Base-by-base conservation (phyloP, 2,329 filamentous ascomycete species). In the Clonostachys byssicola region DNA sequence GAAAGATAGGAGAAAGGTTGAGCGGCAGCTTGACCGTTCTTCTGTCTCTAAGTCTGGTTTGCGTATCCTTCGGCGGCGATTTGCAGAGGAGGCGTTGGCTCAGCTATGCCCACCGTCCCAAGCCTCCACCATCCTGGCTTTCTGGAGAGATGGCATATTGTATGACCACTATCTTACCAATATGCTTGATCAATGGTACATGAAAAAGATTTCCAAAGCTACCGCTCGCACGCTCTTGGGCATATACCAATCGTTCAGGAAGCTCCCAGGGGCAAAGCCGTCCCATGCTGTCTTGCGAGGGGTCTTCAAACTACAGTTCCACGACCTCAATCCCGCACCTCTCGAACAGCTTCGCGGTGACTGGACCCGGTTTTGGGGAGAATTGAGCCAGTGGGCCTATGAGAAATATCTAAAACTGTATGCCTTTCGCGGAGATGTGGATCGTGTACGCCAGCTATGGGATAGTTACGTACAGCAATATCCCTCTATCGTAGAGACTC, bases 401-500 rank as follows among this genome's bases (percentile, higher is more conserved):
- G 68, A 72, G 48, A 74, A 67, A 52, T 78, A 68, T 49, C 61
- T 81, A 46, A 66, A 63, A 5, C 74, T 77, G 40, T 74, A 80
- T 51, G 74, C 77, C 13, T 50, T 57, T 8, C 60, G 62, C 5
- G 78, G 78, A 14, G 71, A 81, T 53, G 62, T 73, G n/a, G 58
- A 60, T 34, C 60, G 65, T 14, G 71, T 79, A 4, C 63, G 67
- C 40, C 62, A 63, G 7, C 53, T 81, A 18, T 78, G 74, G 68
- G 56, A 61, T 12, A 64, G 73, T 42, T 78, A 71, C 43, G 59
- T 64, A 10, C 46, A 58, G 17, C 51, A 59, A 1, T 73, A 67
- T 34, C 63, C 68, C 2, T 54, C 64, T 12, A 53, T 67, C 12
- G 48, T 70, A 8, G 51, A 56, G 20, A 53, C 60, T 5, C 59